Evolutionary conservation across 768 basidiomycete species (phyloP).

Genomic region (Naematelia aurantialba): DNA sequence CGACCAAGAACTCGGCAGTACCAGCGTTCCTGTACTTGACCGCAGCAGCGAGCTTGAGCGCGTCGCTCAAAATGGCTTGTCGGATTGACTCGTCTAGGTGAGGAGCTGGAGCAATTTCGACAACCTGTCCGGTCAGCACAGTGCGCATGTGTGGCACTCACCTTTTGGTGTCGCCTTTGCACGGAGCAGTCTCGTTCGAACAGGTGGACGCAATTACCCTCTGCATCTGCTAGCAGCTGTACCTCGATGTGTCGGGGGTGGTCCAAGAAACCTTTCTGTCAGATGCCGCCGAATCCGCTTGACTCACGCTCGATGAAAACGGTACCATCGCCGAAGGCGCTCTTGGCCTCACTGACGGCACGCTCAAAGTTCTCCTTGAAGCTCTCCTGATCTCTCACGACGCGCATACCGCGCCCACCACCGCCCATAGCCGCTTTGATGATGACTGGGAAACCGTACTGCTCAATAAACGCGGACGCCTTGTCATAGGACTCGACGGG

Average conservation of each 20-base stretch:
- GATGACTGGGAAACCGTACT: slow-evolving; percentile 97
- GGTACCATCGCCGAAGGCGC: slow-evolving; percentile 96
- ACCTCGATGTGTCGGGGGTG: slow-evolving; percentile 97
- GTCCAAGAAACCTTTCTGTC: slow-evolving; percentile 59
- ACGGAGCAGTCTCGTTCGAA: slow-evolving; percentile 99
- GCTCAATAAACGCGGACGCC: slow-evolving; percentile 83
- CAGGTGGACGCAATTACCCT: slow-evolving; percentile 93
- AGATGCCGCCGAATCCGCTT: background rate
- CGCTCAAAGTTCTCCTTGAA: slow-evolving; percentile 86
- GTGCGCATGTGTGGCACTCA: slow-evolving; percentile 4
- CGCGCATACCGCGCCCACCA: slow-evolving; percentile 98
- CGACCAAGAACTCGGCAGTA: slow-evolving; percentile 97
- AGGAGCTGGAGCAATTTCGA: slow-evolving; percentile 95
- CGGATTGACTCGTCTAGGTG: slow-evolving; percentile 87
- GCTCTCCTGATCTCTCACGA: slow-evolving; percentile 87
- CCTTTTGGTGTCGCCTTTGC: slow-evolving; percentile 92
- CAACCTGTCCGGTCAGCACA: slow-evolving; percentile 57
- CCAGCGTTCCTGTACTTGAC: slow-evolving; percentile 96
- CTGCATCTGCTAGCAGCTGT: slow-evolving; percentile 83
- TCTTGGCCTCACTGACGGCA: slow-evolving; percentile 89
- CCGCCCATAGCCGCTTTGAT: slow-evolving; percentile 99
- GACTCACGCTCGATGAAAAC: slow-evolving; percentile 88
- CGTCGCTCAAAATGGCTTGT: slow-evolving; percentile 79
- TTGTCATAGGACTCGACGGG: slow-evolving; percentile 75
- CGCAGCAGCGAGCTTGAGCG: slow-evolving; percentile 88